A percentile compares a stretch with the other conserved stretches of the same genome.
Evolutionary conservation across 225 moss, liverwort and hornwort species (phyloP).

Genomic region (Pleurozium schreberi): DNA sequence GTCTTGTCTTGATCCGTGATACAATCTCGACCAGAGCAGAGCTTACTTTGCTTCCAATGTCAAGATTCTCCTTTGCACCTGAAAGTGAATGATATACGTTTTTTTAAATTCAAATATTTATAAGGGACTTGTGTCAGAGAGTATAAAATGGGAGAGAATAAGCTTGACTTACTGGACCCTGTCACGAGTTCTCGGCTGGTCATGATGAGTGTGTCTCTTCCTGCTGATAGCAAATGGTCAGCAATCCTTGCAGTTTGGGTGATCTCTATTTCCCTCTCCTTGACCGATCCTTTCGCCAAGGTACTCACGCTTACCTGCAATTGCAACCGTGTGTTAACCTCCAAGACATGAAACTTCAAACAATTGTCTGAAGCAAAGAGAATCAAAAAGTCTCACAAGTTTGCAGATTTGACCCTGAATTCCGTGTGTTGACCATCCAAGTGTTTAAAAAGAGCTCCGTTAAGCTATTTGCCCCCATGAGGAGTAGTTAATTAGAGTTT

Average conservation of each 20-base stretch:
- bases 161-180: constrained; percentile 52
- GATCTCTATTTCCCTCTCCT: constrained; percentile 60
- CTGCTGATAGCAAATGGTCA: constrained; percentile 56
- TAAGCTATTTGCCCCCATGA: neutral
- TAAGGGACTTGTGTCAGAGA: neutral
- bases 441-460: neutral
- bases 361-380: neutral
- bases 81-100: neutral
- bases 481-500: neutral
- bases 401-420: neutral
- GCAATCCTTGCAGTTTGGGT: constrained; percentile 55
- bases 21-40: constrained; percentile 81
- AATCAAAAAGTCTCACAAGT: neutral
- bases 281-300: constrained; percentile 44
- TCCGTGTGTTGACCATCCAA: neutral
- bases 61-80: constrained; percentile 71
- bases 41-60: constrained; percentile 67
- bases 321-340: neutral
- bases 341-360: neutral
- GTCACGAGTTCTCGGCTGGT: constrained; percentile 74
- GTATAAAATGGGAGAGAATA: neutral
- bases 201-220: constrained; percentile 79
- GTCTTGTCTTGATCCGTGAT: constrained; percentile 60
- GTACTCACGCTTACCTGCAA: constrained; percentile 68
- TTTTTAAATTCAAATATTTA: neutral